Base-by-base conservation (phyloP, 441 rosid genomes). In the Mallotus repandus region DNA sequence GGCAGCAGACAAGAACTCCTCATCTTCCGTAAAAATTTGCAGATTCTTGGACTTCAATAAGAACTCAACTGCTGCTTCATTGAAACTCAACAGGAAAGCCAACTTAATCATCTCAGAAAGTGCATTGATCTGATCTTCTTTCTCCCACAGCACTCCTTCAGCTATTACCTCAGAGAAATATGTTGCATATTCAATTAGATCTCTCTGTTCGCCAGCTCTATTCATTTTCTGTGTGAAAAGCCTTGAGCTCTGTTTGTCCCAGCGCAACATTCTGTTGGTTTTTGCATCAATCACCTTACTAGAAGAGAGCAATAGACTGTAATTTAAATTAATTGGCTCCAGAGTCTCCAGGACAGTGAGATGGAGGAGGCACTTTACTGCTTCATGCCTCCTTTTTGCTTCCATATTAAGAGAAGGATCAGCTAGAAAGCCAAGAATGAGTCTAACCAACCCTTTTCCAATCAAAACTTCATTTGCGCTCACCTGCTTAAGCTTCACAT, bases 41-140 rank as follows among this genome's bases (percentile, higher is more conserved):
- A 87, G 78, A 76, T 90, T 90, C 68, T 86, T 84, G 45, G 87
- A 85, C 82, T 84, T 86, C 92, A 89, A 78, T 18, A 92, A 75
- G 80, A 80, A 90, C 61, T 76, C 77, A 48, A 89, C 66, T 1
- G 92, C 93, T 22, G 76, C 85, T 63, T 85, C 88, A 69, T 87
- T 77, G 29, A 89, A 88, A n/a, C 87, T 85, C 61, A 90, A 61
- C 70, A 90, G 69, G 74, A 79, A 88, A 35, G 78, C 96, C 83
- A 89, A 72, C 84, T 80, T 86, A 70, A 92, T 83, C 54, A 89
- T 80, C 83, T 86, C 90, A 1, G 88, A 59, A 2, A 92, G 83
- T 64, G 81, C 76, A 57, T 60, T 69, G 25, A 80, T 74, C 18
- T 79, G 72, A 79, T 88, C 88, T 75, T 92, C 90, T 62, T 79